Conservation (phyloP, 2,329 filamentous ascomycete genomes). For the Nemania bipapillata region DNA sequence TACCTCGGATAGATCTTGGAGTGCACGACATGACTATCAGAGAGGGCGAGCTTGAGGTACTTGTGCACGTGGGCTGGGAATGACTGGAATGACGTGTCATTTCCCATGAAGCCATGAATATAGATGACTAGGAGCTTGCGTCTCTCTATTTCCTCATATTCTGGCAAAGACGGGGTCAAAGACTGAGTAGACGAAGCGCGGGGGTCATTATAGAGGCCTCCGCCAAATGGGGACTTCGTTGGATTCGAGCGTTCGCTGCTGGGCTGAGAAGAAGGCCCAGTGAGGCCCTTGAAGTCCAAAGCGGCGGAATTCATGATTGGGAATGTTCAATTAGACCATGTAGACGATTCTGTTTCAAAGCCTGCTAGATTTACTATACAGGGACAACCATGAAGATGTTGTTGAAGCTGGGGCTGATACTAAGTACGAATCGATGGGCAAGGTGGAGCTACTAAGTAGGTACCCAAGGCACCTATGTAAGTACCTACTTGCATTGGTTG, state of each 20-base stretch:
- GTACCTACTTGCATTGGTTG: neutral
- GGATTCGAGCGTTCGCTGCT: constrained; percentile 14
- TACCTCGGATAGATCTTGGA: constrained; percentile 87
- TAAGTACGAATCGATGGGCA: too few relatives aligned
- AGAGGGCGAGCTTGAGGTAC: constrained; percentile 72
- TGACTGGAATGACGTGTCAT: constrained; percentile 84
- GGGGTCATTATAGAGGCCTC: constrained; percentile 53
- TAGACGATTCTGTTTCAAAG: neutral
- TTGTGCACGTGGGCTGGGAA: constrained; percentile 90
- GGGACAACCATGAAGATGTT: neutral
- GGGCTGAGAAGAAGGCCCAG: constrained; percentile 4
- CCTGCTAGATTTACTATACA: neutral
- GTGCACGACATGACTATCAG: constrained; percentile 81
- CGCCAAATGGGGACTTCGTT: constrained; percentile 38
- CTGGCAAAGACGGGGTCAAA: constrained; percentile 47
- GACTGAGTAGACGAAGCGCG: constrained; percentile 62
- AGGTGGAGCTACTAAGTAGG: too few relatives aligned
- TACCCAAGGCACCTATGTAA: neutral
- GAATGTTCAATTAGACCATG: neutral
- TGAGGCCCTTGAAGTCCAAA: constrained; percentile 28
- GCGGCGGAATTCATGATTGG: constrained; percentile 28
- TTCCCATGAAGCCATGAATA: constrained; percentile 90
- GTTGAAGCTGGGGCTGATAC: neutral
- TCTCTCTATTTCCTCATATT: constrained; percentile 51
- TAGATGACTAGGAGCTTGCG: constrained; percentile 79